A percentile compares a stretch with the other conserved stretches of the same genome.
Evolutionary conservation across 192 early-diverging fungal genomes (phyloP).

Genomic region (Pilobolus umbonatus): DNA sequence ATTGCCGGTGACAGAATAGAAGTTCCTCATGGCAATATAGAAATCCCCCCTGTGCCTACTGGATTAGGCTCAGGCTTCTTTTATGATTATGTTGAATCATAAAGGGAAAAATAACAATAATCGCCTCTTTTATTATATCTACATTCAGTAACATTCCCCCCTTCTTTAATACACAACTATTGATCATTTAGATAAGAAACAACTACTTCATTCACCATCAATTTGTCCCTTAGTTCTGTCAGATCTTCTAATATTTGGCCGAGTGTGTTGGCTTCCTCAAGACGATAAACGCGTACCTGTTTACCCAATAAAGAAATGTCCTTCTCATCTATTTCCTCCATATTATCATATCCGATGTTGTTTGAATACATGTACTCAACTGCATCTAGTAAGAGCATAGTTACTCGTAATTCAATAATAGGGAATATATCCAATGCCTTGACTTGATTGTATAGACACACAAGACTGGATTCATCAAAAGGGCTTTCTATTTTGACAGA

Average conservation of each 20-base stretch:
- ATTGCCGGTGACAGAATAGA: constrained; percentile 62
- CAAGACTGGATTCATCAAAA: not conserved
- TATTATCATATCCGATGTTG: not conserved
- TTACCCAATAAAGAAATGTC: not conserved
- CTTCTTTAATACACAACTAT: too few species aligned
- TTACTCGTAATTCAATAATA: constrained; percentile 19
- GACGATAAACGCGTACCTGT: not conserved
- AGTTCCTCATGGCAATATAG: constrained; percentile 36
- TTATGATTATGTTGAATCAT: constrained; percentile 18
- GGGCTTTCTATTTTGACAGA: too few species aligned
- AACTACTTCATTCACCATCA: not conserved
- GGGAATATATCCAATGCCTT: not conserved
- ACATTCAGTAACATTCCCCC: too few species aligned
- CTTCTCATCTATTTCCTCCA: not conserved
- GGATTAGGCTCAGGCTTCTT: constrained; percentile 27
- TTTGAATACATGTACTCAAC: too few species aligned
- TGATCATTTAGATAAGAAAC: not conserved
- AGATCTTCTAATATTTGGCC: not conserved
- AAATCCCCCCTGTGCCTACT: constrained; percentile 30
- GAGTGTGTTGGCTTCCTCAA: not conserved
- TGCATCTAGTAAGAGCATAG: constrained; percentile 22
- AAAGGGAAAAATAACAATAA: too few species aligned
- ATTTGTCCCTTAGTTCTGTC: not conserved
- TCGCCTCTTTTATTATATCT: too few species aligned
- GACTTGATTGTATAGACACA: not conserved